Conservation (phyloP, 345 rosid species). For the Geranium brycei region DNA sequence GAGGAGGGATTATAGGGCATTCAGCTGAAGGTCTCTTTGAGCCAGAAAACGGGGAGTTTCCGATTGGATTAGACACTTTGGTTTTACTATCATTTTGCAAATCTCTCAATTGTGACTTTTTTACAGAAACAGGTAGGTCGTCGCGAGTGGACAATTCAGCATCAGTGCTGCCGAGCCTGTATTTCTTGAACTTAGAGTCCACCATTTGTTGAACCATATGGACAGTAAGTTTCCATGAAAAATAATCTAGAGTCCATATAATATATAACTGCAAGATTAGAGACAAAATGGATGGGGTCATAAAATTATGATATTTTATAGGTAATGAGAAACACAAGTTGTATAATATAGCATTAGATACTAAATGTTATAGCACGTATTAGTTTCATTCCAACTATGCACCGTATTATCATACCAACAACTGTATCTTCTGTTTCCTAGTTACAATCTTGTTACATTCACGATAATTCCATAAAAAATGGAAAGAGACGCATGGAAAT, state of each 20-base stretch:
- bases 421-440: not conserved
- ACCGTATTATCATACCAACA: no score
- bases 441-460: not conserved
- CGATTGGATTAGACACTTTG: constrained; percentile 19
- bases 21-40: constrained; percentile 36
- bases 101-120: constrained; percentile 48
- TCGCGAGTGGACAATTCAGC: constrained; percentile 24
- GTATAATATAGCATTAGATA: no score
- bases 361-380: no score
- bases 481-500: no score
- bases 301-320: no score
- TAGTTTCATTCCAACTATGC: no score
- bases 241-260: not conserved
- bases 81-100: constrained; percentile 48
- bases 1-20: constrained; percentile 20
- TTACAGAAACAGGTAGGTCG: constrained; percentile 23
- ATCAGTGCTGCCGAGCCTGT: constrained; percentile 27
- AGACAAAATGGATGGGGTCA: no score
- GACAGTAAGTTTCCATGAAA: constrained; percentile 2
- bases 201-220: constrained; percentile 41
- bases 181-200: constrained; percentile 30
- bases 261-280: no score
- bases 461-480: not conserved
- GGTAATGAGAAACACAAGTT: no score
- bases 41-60: constrained; percentile 32